These are phyloP conservation scores for Syzygium aromaticum DNA, from an alignment of 345 rosid species.

Conservation along the genomic window DNA sequence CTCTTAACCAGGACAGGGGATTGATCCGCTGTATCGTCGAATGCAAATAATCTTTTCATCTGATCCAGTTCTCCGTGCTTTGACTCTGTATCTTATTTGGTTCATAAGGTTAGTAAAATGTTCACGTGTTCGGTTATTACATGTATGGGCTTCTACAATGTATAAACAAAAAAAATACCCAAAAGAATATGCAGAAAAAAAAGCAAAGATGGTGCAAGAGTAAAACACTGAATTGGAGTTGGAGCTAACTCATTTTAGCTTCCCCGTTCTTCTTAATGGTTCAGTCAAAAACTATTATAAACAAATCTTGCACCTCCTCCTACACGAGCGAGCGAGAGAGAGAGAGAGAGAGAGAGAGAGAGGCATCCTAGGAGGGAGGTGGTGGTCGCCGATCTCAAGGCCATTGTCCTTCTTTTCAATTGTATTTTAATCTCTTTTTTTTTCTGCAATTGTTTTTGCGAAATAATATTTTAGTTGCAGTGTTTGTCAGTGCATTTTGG, in stretches of 20 bases:
- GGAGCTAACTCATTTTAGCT: not conserved
- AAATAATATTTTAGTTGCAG: not conserved
- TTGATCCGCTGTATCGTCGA: not conserved
- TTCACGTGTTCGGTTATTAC: not conserved
- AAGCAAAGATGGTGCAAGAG: not conserved
- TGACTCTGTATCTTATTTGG: not conserved
- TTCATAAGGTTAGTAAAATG: not conserved
- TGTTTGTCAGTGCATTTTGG: not conserved
- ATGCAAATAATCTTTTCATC: not conserved
- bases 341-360: not conserved
- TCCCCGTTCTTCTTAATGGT: not conserved
- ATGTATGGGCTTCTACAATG: not conserved
- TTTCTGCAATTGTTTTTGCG: not conserved
- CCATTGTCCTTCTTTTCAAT: not conserved
- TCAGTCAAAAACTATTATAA: not conserved
- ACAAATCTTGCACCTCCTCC: not conserved
- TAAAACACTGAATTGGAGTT: not conserved
- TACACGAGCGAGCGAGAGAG: not conserved
- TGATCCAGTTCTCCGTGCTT: not conserved
- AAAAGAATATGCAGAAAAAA: not conserved
- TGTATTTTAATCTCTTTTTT: not conserved
- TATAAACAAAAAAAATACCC: not conserved
- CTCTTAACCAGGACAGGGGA: no score
- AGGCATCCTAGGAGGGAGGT: not conserved
- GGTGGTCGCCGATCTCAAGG: slow-evolving; percentile 11